phyloP scores from a whole-genome alignment of 2,329 filamentous ascomycete genomes.

The Biscogniauxia marginata region DNA sequence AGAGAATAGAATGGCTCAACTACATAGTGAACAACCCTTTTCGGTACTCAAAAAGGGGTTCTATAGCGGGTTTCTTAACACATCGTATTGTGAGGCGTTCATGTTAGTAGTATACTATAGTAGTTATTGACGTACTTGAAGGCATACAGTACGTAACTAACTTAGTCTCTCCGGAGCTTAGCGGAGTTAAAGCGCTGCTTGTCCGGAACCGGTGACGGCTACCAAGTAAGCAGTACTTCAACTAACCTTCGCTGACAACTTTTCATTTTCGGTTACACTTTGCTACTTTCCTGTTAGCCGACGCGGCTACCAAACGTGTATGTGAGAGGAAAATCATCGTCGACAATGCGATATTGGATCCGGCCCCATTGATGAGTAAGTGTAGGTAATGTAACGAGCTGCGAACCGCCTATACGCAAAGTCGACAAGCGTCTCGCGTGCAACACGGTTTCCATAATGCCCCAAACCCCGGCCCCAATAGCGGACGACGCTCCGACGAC shows the following conservation, averaged over 20 bases:
- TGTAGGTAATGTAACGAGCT: background rate
- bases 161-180: too few relatives aligned
- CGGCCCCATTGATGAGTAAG: background rate
- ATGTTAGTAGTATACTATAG: too few relatives aligned
- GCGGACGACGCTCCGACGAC: slow-evolving; percentile 23
- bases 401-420: background rate
- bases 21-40: too few relatives aligned
- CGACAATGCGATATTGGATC: background rate
- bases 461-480: slow-evolving; percentile 14
- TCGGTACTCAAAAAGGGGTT: too few relatives aligned
- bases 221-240: too few relatives aligned
- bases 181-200: background rate
- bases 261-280: background rate
- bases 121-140: too few relatives aligned
- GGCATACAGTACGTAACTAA: too few relatives aligned
- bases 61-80: too few relatives aligned
- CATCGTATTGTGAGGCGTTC: too few relatives aligned
- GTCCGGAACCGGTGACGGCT: background rate
- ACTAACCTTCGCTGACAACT: background rate
- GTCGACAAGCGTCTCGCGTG: too few relatives aligned
- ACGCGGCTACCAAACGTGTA: background rate
- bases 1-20: too few relatives aligned
- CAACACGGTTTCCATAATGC: too few relatives aligned
- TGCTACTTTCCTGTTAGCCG: background rate
- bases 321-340: background rate